A percentile compares a stretch with the other conserved stretches of the same genome.
phyloP scores from a whole-genome alignment of 805 yeast genomes.

The Myxozyma sirexii region DNA sequence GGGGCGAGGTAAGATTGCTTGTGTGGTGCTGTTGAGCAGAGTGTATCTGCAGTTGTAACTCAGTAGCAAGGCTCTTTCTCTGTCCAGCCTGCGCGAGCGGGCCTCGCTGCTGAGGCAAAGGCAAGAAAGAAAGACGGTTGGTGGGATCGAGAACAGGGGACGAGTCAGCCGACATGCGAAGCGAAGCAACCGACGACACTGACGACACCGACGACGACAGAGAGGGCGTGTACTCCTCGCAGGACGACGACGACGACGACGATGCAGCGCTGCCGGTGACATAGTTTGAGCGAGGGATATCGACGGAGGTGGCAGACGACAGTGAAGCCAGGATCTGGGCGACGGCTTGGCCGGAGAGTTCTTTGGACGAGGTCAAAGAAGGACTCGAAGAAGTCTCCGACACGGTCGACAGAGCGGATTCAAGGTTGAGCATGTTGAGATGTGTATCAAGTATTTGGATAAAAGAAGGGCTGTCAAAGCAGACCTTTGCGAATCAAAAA shows the following conservation, averaged over 20 bases:
- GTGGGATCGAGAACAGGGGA: constrained; percentile 9
- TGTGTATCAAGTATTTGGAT: background rate
- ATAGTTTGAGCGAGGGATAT: background rate
- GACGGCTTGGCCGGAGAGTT: constrained; percentile 11
- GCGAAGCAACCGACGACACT: constrained; percentile 16
- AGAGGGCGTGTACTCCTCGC: constrained; percentile 25
- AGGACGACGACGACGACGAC: constrained; percentile 20
- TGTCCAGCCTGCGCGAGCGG: background rate
- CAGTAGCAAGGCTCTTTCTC: constrained; percentile 1
- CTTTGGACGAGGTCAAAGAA: background rate
- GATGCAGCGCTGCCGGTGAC: background rate
- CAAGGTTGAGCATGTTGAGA: background rate
- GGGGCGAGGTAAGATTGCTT: background rate
- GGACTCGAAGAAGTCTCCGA: background rate
- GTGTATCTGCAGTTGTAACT: constrained; percentile 5
- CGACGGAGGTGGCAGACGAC: background rate
- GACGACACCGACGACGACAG: constrained; percentile 17
- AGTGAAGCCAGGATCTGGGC: constrained; percentile 10
- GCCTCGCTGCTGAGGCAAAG: constrained; percentile 10
- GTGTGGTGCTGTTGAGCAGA: background rate
- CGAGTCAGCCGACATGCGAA: constrained; percentile 15
- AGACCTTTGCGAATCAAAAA: no score
- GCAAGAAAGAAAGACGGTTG: constrained; percentile 4
- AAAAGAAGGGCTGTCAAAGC: background rate
- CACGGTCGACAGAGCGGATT: background rate